These are phyloP conservation scores for Yarrowia porcina DNA, from an alignment of 805 yeast genomes.

Conservation along the genomic window DNA sequence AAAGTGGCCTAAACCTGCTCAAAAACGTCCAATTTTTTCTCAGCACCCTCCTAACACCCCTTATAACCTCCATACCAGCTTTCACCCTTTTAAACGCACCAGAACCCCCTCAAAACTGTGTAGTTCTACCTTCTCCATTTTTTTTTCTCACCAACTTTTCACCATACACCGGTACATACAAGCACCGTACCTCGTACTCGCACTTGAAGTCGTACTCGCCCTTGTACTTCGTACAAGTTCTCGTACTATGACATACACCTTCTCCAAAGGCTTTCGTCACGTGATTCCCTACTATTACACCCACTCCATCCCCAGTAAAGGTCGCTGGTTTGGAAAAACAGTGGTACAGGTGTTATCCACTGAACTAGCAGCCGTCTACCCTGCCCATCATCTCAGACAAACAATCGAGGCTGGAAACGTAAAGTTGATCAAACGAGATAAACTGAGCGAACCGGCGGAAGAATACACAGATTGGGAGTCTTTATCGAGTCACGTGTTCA, in stretches of 20 bases:
- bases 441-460: slow-evolving; percentile 47
- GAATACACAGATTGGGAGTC: slow-evolving; percentile 46
- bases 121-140: too few relatives aligned
- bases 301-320: slow-evolving; percentile 41
- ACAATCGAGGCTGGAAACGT: neutral
- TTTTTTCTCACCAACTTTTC: too few relatives aligned
- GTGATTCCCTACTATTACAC: slow-evolving; percentile 17
- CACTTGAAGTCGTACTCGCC: too few relatives aligned
- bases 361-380: slow-evolving; percentile 55
- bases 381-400: neutral
- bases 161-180: too few relatives aligned
- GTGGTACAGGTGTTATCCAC: slow-evolving; percentile 66
- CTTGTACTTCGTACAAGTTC: too few relatives aligned
- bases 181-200: too few relatives aligned
- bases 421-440: neutral
- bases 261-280: neutral
- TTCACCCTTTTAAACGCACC: too few relatives aligned
- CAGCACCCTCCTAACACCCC: too few relatives aligned
- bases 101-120: too few relatives aligned
- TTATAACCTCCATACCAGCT: too few relatives aligned
- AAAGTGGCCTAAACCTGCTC: too few relatives aligned
- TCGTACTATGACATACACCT: neutral
- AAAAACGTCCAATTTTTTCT: too few relatives aligned
- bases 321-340: slow-evolving; percentile 79
- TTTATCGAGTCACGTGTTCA: slow-evolving; percentile 54